Percentiles rank a stretch among this genome's conserved stretches.
These are phyloP conservation scores for Coemansia sp. DNA, from an alignment of 192 early-diverging fungal species.

Conservation along the genomic window DNA sequence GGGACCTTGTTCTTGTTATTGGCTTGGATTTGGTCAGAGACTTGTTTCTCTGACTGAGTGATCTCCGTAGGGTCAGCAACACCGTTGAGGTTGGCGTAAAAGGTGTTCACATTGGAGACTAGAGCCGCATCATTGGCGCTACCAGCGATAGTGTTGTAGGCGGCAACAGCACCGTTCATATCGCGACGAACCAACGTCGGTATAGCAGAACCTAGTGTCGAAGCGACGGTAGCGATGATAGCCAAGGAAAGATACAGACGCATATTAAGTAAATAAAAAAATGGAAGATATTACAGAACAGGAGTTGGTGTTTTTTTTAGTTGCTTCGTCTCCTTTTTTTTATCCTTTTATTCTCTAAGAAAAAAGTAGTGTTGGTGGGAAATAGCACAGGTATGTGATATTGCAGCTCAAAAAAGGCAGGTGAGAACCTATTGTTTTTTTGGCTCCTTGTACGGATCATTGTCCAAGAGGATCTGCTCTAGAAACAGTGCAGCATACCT, in stretches of 20 bases:
- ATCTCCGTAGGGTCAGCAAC: conserved; percentile 18
- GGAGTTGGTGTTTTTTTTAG: conserved; percentile 1
- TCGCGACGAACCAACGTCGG: conserved; percentile 28
- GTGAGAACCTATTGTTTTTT: not conserved
- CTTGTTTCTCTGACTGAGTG: conserved; percentile 23
- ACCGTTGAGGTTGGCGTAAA: conserved; percentile 37
- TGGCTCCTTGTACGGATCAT: not conserved
- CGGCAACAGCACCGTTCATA: conserved; percentile 26
- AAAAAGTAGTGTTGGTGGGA: too few relatives aligned
- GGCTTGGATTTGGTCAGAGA: conserved; percentile 43
- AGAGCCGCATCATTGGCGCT: conserved; percentile 42
- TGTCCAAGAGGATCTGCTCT: not conserved
- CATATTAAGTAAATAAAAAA: conserved; percentile 18
- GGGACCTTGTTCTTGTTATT: conserved; percentile 32
- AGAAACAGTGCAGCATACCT: not conserved
- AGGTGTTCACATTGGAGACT: conserved; percentile 34
- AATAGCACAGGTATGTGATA: not conserved
- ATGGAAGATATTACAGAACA: not conserved
- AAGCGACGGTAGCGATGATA: conserved; percentile 9
- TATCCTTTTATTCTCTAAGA: not conserved
- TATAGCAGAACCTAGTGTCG: not conserved
- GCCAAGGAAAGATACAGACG: conserved; percentile 19
- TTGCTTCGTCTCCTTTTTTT: conserved; percentile 2
- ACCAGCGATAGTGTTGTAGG: conserved; percentile 17
- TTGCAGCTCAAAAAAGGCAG: not conserved